Conservation (phyloP, 2,329 filamentous ascomycete genomes). For the Penicillium sclerotigenum region DNA sequence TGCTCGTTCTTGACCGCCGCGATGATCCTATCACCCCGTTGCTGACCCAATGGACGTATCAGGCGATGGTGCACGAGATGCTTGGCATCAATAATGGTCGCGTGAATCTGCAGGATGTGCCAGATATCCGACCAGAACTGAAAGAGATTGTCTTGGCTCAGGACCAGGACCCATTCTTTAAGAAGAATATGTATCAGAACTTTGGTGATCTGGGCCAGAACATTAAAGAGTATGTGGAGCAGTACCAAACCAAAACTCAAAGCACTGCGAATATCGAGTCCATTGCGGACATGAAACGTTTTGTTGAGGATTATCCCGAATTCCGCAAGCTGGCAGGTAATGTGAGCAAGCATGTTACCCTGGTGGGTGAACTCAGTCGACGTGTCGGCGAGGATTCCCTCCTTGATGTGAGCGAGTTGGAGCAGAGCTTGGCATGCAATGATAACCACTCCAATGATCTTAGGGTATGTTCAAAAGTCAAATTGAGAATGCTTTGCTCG, state of each 20-base stretch:
- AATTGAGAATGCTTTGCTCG: not conserved
- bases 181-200: conserved; percentile 98
- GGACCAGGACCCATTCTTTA: conserved; percentile 98
- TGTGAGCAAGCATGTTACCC: conserved; percentile 95
- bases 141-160: conserved; percentile 93
- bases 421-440: conserved; percentile 94
- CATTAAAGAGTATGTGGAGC: conserved; percentile 98
- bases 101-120: conserved; percentile 79
- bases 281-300: conserved; percentile 97
- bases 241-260: conserved; percentile 97
- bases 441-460: conserved; percentile 89
- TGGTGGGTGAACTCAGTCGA: conserved; percentile 89
- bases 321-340: conserved; percentile 96
- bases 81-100: conserved; percentile 93
- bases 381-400: conserved; percentile 81
- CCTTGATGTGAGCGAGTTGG: conserved; percentile 93
- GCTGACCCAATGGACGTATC: conserved; percentile 97
- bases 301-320: conserved; percentile 97
- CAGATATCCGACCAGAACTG: conserved; percentile 79
- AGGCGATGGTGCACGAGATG: conserved; percentile 98
- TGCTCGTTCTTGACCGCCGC: conserved; percentile 84
- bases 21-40: conserved; percentile 94
- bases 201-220: conserved; percentile 94
- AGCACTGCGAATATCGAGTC: conserved; percentile 95
- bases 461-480: conserved; percentile 57